Conservation (phyloP, 2,329 filamentous ascomycete genomes). For the Aspergillus puulaauensis region DNA sequence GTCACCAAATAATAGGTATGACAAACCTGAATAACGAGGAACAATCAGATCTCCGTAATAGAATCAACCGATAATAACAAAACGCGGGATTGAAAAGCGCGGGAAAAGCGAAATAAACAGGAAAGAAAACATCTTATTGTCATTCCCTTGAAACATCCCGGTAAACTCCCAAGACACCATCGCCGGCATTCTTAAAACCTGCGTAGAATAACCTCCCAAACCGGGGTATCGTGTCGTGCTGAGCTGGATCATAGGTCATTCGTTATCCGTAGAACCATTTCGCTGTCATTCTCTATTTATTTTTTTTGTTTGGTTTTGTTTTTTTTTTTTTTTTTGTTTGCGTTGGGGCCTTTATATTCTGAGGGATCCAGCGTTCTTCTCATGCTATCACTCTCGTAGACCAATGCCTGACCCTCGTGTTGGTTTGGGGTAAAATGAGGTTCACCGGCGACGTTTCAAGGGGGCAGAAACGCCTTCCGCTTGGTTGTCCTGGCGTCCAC, state of each 20-base stretch:
- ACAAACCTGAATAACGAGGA: no score
- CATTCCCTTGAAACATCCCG: neutral
- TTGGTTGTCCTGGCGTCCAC: neutral
- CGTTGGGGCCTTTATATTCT: neutral
- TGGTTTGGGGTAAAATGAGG: neutral
- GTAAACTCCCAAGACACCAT: neutral
- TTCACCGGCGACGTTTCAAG: neutral
- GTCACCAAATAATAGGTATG: no score
- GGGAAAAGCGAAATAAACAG: no score
- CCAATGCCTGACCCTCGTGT: neutral
- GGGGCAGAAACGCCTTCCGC: neutral
- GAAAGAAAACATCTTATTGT: neutral
- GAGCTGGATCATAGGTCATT: neutral
- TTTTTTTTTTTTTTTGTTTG: neutral
- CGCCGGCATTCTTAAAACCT: neutral
- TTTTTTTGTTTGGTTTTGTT: no score
- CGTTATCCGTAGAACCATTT: neutral
- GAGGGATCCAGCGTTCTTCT: neutral
- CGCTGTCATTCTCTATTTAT: neutral
- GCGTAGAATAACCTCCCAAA: neutral
- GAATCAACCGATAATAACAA: neutral
- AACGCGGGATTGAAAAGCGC: neutral
- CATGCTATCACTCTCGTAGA: neutral
- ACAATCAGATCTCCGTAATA: no score
- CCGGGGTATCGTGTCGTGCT: neutral